A percentile compares a stretch with the other conserved stretches of the same genome.
Conservation (phyloP, 176 grass and related monocot species). For the Elymus sibiricus region DNA sequence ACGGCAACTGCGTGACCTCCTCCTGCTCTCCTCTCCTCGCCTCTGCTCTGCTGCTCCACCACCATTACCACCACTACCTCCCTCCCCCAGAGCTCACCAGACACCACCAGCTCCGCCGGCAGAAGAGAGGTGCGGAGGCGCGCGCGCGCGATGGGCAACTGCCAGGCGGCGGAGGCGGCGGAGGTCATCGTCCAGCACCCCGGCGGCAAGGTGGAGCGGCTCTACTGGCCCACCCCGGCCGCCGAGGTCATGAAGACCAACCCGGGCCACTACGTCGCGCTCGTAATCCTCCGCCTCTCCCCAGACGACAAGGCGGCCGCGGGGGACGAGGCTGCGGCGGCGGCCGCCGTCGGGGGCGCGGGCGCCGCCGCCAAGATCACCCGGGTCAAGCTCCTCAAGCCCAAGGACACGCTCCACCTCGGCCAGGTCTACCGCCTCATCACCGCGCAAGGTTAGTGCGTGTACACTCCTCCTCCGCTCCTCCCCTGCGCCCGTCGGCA, state of each 20-base stretch:
- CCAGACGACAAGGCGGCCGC: constrained; percentile 18
- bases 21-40: neutral
- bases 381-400: constrained; percentile 88
- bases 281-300: constrained; percentile 67
- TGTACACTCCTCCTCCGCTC: neutral
- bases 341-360: neutral
- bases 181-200: constrained; percentile 87
- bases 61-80: neutral
- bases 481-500: neutral
- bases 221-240: constrained; percentile 76
- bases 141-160: constrained; percentile 76
- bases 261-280: constrained; percentile 89
- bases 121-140: neutral
- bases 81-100: neutral
- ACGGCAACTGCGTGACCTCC: constrained; percentile 26
- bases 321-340: neutral
- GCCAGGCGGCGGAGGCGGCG: constrained; percentile 89
- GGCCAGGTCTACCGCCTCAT: constrained; percentile 95
- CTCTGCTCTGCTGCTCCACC: neutral
- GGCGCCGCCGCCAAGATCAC: constrained; percentile 47
- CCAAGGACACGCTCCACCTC: constrained; percentile 81
- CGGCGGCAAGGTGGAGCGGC: constrained; percentile 81
- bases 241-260: constrained; percentile 80
- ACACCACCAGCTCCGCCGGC: neutral
- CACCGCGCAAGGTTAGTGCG: constrained; percentile 72